Evolutionary conservation across 805 yeast species (phyloP), one percentile per base, ranked within the genome.

Genomic region (Hanseniaspora nectarophila): DNA sequence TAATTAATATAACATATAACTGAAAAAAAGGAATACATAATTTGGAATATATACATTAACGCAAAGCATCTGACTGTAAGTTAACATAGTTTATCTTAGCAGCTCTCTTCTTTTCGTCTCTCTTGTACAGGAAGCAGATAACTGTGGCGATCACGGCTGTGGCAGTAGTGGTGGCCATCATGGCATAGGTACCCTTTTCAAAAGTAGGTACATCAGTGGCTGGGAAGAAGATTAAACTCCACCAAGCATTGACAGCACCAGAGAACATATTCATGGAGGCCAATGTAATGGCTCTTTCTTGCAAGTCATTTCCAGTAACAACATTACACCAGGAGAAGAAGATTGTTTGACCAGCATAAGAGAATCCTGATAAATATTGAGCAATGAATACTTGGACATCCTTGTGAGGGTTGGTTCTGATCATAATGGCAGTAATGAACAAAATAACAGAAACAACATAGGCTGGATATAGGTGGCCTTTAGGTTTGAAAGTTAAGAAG

Each of bases 251-350:
- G 8, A 78, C 77, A 2, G 81, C 79, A 58, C 76, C 73, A 28
- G 78, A 73, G 61, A 77, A 76, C 80, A 77, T 77, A 61, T 78
- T 78, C 82, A 78, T 78, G 0, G 81, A 76, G 0, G 81, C 85
- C 45, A 80, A 65, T 1, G 78, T 81, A 44, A 80, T 68, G 0
- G 85, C 82, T 59, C 85, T 70, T 58, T 77, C 82, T 65, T 80
- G 78, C 24, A 76, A 61, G 61, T 81, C 85, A 55, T 75, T 70
- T 31, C 73, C 70, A 55, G 81, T 76, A 1, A 77, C 75, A 44
- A 76, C 67, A 57, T 79, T 78, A 2, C 81, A 81, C 83, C 84
- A 79, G 0, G 82, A 76, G 48, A 80, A 75, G 61, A 76, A 75
- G 0, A 74, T 70, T 0, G 84, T 75, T 55, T 79, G 83, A 4